A percentile compares a stretch with the other conserved stretches of the same genome.
Conservation (phyloP, 192 early-diverging fungal species). For the Chytriomyces confervae region DNA sequence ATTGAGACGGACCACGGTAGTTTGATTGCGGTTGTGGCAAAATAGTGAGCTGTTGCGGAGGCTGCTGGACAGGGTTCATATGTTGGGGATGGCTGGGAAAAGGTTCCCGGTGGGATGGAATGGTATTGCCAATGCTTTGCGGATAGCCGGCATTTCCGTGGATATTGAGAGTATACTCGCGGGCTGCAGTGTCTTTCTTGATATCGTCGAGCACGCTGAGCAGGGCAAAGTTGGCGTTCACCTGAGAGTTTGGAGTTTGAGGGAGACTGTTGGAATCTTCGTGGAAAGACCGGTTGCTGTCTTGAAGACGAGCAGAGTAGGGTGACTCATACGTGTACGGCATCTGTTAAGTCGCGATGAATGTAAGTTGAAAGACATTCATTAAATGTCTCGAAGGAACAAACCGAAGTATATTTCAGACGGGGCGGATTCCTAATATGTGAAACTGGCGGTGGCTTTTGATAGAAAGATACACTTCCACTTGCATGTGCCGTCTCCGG, state of each 20-base stretch:
- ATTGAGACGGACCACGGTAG: constrained; percentile 10
- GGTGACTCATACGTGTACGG: constrained; percentile 10
- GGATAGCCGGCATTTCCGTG: neutral
- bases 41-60: no score
- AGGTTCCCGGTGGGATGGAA: neutral
- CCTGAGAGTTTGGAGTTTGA: constrained; percentile 3
- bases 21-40: neutral
- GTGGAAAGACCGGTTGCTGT: neutral
- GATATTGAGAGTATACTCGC: neutral
- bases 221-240: constrained; percentile 7
- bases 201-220: constrained; percentile 21
- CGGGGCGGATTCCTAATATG: neutral
- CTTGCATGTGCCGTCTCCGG: neutral
- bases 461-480: neutral
- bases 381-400: neutral
- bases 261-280: neutral
- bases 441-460: neutral
- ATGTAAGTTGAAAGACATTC: neutral
- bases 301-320: constrained; percentile 23
- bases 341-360: neutral
- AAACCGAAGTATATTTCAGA: constrained; percentile 18
- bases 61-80: no score
- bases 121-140: no score
- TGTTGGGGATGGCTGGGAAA: neutral
- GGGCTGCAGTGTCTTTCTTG: constrained; percentile 13